Percentiles rank a stretch among this genome's conserved stretches.
Evolutionary conservation across 345 rosid species (phyloP).

Genomic region (Eucalyptus regnans): DNA sequence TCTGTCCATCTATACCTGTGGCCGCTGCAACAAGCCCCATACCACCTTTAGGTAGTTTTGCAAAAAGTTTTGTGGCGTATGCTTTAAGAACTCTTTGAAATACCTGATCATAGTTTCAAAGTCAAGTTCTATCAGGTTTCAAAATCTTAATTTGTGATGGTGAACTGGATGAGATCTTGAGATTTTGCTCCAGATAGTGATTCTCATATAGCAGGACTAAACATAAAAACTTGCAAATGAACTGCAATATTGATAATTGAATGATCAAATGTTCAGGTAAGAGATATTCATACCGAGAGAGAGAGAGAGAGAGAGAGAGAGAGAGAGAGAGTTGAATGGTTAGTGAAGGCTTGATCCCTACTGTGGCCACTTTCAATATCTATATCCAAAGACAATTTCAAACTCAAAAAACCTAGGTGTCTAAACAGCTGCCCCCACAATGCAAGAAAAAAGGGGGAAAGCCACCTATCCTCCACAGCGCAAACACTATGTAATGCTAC

Average conservation of each 20-base stretch:
- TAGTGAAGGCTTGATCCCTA: not conserved
- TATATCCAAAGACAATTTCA: not conserved
- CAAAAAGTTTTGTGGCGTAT: conserved; percentile 79
- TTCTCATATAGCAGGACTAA: not conserved
- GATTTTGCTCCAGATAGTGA: not conserved
- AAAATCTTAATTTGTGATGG: not conserved
- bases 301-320: not conserved
- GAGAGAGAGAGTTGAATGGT: not conserved
- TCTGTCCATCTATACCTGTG: conserved; percentile 94
- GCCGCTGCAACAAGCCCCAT: conserved; percentile 97
- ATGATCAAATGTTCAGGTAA: not conserved
- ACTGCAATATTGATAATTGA: not conserved
- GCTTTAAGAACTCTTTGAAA: conserved; percentile 92
- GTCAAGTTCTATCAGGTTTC: not conserved
- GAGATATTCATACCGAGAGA: not conserved
- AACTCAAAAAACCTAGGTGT: not conserved
- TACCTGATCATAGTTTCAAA: conserved; percentile 31
- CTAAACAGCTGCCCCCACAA: not conserved
- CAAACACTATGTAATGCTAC: not conserved
- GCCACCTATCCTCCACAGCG: not conserved
- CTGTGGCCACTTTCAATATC: not conserved
- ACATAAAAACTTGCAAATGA: not conserved
- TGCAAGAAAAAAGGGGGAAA: not conserved
- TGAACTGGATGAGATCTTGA: not conserved
- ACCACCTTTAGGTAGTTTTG: conserved; percentile 90